Conservation (phyloP, 257 asterid species). For the Solanum lignicaule region DNA sequence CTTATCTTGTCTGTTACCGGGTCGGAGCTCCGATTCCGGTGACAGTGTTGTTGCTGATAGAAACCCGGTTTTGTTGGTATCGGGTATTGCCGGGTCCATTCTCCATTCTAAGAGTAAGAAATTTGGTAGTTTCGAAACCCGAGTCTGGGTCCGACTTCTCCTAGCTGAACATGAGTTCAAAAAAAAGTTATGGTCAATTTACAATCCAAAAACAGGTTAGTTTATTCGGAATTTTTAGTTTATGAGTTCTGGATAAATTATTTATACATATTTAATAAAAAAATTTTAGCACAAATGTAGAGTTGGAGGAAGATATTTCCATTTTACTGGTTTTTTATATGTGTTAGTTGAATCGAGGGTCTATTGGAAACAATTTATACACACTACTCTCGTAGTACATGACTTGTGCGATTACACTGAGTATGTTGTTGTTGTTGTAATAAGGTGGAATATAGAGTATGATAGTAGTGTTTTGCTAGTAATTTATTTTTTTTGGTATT, state of each 20-base stretch:
- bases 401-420: background rate
- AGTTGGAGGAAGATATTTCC: background rate
- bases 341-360: background rate
- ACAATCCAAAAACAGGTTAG: constrained; percentile 56
- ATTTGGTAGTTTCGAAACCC: constrained; percentile 42
- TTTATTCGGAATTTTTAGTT: background rate
- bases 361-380: background rate
- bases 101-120: constrained; percentile 65
- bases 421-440: background rate
- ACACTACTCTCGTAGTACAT: background rate
- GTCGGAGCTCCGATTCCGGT: constrained; percentile 17
- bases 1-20: constrained; percentile 27
- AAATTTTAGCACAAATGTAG: background rate
- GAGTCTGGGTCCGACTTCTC: constrained; percentile 82
- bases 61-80: constrained; percentile 66
- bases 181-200: constrained; percentile 65
- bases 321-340: background rate
- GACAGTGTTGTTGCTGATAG: constrained; percentile 38
- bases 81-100: constrained; percentile 78
- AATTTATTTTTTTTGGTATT: background rate
- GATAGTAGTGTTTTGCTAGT: background rate
- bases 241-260: background rate
- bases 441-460: background rate
- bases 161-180: constrained; percentile 75
- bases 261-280: background rate